A percentile compares a stretch with the other conserved stretches of the same genome.
Conservation (phyloP, 2,329 filamentous ascomycete genomes). For the Aspergillus pseudoviridinutans region DNA sequence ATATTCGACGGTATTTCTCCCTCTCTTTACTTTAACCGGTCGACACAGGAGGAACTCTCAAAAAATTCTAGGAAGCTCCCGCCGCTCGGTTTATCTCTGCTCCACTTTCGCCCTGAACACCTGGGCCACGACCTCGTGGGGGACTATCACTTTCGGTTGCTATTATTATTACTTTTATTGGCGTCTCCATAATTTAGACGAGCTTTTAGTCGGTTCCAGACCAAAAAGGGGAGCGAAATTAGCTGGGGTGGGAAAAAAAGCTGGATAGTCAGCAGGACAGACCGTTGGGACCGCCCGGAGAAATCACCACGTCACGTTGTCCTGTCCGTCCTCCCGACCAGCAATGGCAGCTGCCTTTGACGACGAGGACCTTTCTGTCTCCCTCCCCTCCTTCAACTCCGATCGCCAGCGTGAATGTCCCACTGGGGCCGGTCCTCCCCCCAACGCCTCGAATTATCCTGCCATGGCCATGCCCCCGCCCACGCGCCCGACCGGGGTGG, state of each 20-base stretch:
- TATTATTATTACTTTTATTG: neutral
- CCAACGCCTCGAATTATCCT: slow-evolving; percentile 25
- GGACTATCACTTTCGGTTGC: neutral
- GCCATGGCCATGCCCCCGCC: slow-evolving; percentile 38
- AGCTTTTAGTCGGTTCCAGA: neutral
- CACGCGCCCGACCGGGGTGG: slow-evolving; percentile 29
- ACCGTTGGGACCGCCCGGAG: slow-evolving; percentile 17
- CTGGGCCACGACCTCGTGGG: neutral
- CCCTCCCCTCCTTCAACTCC: slow-evolving; percentile 45
- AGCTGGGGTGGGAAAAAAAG: slow-evolving; percentile 6
- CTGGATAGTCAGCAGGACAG: slow-evolving; percentile 18
- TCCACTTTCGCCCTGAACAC: neutral
- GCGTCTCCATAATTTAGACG: neutral
- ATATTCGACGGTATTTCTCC: neutral
- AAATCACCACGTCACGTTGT: slow-evolving; percentile 38
- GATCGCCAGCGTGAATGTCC: slow-evolving; percentile 26
- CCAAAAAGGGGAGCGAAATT: neutral
- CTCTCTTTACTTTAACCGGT: neutral
- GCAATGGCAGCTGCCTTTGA: slow-evolving; percentile 55
- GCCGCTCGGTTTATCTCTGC: neutral
- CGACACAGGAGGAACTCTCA: neutral
- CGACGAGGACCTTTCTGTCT: slow-evolving; percentile 79
- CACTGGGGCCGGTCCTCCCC: slow-evolving; percentile 13
- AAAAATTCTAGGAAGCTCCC: neutral
- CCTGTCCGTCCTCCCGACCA: slow-evolving; percentile 15